Percentiles rank a stretch among this genome's conserved stretches.
These are phyloP conservation scores for Aquilaria yunnanensis DNA, from an alignment of 345 rosid species.

Conservation along the genomic window DNA sequence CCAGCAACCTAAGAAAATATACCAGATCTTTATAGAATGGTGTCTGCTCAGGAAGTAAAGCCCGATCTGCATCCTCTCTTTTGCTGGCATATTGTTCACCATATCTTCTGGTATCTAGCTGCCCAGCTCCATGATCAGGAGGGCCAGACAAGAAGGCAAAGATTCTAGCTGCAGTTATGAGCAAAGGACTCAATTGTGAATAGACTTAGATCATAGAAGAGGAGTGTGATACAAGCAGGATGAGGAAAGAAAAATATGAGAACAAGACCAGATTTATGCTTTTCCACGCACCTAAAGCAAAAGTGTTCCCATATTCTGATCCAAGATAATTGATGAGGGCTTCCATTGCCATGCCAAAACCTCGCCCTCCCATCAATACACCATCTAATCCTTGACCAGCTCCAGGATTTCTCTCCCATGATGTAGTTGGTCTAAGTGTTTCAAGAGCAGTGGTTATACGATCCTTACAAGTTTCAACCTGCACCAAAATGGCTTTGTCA, in stretches of 20 bases:
- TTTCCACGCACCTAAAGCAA: constrained; percentile 70
- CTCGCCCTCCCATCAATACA: constrained; percentile 94
- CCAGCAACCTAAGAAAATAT: constrained; percentile 23
- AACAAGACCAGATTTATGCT: constrained; percentile 18
- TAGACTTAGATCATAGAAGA: not conserved
- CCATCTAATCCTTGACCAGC: constrained; percentile 77
- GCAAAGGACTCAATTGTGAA: constrained; percentile 16
- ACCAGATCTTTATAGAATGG: constrained; percentile 96
- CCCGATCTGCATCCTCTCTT: constrained; percentile 98
- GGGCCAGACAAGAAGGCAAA: constrained; percentile 96
- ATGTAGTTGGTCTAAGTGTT: constrained; percentile 88
- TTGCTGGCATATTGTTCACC: constrained; percentile 99
- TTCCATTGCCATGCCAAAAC: constrained; percentile 98
- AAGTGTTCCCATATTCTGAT: constrained; percentile 91
- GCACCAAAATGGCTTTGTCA: constrained; percentile 13
- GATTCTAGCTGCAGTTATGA: constrained; percentile 73
- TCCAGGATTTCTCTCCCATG: constrained; percentile 93
- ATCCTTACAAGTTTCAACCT: constrained; percentile 94
- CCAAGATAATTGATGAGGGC: constrained; percentile 87
- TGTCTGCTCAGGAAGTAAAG: constrained; percentile 97
- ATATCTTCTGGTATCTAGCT: constrained; percentile 89
- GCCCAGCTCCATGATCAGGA: constrained; percentile 99
- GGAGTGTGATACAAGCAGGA: not conserved
- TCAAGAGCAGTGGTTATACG: constrained; percentile 89
- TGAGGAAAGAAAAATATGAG: not conserved